A percentile compares a stretch with the other conserved stretches of the same genome.
phyloP scores from a whole-genome alignment of 345 rosid species.

The Excoecaria agallocha region DNA sequence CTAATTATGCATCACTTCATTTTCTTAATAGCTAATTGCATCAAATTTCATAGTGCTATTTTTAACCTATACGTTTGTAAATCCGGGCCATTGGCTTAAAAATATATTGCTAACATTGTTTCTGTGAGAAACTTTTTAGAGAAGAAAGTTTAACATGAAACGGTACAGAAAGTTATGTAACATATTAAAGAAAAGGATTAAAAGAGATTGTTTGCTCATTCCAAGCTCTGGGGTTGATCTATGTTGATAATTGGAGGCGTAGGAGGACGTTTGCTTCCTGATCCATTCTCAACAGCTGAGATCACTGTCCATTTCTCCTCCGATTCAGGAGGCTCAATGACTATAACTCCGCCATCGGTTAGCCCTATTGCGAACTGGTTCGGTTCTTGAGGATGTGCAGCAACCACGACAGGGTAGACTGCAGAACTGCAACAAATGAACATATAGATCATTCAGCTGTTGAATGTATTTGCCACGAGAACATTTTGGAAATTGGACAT shows the following conservation, averaged over 20 bases:
- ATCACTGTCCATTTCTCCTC: slow-evolving; percentile 56
- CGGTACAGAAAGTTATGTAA: background rate
- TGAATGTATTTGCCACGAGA: background rate
- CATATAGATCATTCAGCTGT: background rate
- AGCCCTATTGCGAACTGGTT: slow-evolving; percentile 67
- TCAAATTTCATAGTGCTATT: background rate
- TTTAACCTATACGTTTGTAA: background rate
- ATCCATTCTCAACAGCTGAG: slow-evolving; percentile 42
- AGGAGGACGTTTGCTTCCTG: slow-evolving; percentile 15
- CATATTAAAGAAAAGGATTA: background rate
- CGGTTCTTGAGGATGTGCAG: slow-evolving; percentile 72
- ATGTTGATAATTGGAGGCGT: background rate
- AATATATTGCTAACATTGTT: background rate
- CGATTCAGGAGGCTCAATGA: slow-evolving; percentile 60
- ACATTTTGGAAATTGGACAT: background rate
- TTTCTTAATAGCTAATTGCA: too few species aligned
- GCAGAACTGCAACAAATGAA: slow-evolving; percentile 16
- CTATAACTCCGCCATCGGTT: slow-evolving; percentile 58
- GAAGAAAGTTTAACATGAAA: background rate
- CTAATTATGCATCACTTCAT: too few species aligned
- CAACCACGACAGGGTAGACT: slow-evolving; percentile 47
- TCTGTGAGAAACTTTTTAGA: background rate
- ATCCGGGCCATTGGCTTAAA: background rate
- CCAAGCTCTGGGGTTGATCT: slow-evolving; percentile 14
- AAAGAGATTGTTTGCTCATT: background rate